Base-by-base conservation (phyloP, 177 flowering plant species). In the Vitis hybrid region DNA sequence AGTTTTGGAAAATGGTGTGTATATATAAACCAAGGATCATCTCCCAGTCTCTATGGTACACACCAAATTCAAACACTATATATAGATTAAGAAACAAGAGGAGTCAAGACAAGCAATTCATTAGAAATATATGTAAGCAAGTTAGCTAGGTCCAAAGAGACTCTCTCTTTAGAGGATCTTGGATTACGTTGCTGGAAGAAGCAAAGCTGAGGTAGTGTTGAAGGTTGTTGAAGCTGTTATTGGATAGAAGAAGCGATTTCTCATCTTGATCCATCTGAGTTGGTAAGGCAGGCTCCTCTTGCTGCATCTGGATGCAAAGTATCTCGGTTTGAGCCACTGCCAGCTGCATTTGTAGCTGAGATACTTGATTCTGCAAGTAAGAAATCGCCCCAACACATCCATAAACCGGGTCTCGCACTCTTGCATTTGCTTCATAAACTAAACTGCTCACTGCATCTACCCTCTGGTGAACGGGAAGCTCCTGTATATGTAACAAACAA, bases 361-460 rank as follows among this genome's bases (percentile, higher is more conserved):
- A 82, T 0, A 89, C 90, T 78, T 87, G 90, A 54, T 74, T 84
- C 71, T 86, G 92, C 19, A 89, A 78, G 66, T 66, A 85, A 0
- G 88, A 82, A n/a, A 89, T 88, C 24, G 86, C 83, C 2, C 88
- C 90, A 0, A 87, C 91, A 59, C 95, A 89, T 1, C 95, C 92
- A 47, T 90, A 90, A 1, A 90, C 86, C 2, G 92, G 94, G 80
- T 90, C 91, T 59, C 86, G 69, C 55, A 82, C 73, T 68, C 91
- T 81, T 3, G 89, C 88, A 59, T 82, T 85, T 11, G 91, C 91
- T 75, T 88, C 91, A 44, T 81, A 89, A 1, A 85, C 88, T 63
- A 89, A 53, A 73, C 91, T 89, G 71, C 79, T 82, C 66, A 86
- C 90, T 1, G 88, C 90, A 67, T 89, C 90, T 22, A 65, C 84